These are phyloP conservation scores for Moesziomyces sp. DNA, from an alignment of 1,284 basidiomycete species.

Conservation along the genomic window DNA sequence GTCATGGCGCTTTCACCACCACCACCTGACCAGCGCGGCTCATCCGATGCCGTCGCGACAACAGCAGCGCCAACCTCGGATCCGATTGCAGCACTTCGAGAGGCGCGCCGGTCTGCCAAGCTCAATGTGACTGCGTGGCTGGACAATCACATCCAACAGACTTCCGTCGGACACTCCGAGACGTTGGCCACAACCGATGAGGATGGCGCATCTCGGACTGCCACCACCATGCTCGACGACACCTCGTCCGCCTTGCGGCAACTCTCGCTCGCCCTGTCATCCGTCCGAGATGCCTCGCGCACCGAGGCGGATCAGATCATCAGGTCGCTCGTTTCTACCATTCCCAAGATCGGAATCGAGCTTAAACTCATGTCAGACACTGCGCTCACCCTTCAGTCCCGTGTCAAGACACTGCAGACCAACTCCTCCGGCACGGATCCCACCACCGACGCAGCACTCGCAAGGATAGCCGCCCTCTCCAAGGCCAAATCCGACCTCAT, in stretches of 20 bases:
- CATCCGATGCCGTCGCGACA: slow-evolving; percentile 7
- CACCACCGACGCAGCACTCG: slow-evolving; percentile 19
- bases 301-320: slow-evolving; percentile 36
- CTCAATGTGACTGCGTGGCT: slow-evolving; percentile 29
- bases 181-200: background rate
- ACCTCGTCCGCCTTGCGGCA: slow-evolving; percentile 21
- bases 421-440: slow-evolving; percentile 15
- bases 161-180: background rate
- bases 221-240: slow-evolving; percentile 17
- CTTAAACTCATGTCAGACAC: slow-evolving; percentile 40
- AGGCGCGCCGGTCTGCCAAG: slow-evolving; percentile 3
- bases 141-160: slow-evolving; percentile 13
- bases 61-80: slow-evolving; percentile 3
- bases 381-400: slow-evolving; percentile 23
- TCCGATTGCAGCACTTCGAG: slow-evolving; percentile 21
- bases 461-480: slow-evolving; percentile 29
- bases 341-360: slow-evolving; percentile 38
- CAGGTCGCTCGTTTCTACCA: slow-evolving; percentile 28
- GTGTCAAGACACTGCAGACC: slow-evolving; percentile 12
- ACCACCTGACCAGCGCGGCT: slow-evolving; percentile 11
- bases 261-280: slow-evolving; percentile 29
- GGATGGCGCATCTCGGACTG: background rate
- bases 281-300: slow-evolving; percentile 28
- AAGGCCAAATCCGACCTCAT: slow-evolving; percentile 31
- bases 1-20: slow-evolving; percentile 26